Evolutionary conservation across 179 eudicot species (phyloP).

Genomic region (Silene noctiflora): DNA sequence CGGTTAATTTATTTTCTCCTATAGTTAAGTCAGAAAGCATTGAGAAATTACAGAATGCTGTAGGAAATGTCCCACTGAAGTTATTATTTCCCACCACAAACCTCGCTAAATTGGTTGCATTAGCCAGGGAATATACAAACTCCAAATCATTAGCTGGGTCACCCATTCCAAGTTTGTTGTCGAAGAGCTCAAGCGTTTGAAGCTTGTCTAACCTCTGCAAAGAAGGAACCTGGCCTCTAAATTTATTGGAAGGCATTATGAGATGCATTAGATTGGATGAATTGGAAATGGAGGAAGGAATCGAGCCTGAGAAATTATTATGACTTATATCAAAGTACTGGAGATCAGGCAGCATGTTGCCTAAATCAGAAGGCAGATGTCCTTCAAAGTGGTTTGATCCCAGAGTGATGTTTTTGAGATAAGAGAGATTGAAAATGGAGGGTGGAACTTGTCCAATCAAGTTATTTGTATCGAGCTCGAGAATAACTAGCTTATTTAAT

Average conservation of each 20-base stretch:
- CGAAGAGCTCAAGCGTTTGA: not conserved
- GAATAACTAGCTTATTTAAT: not conserved
- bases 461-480: slow-evolving; percentile 2
- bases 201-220: slow-evolving; percentile 9
- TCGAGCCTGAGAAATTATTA: slow-evolving; percentile 21
- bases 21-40: not conserved
- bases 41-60: slow-evolving; percentile 29
- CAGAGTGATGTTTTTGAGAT: not conserved
- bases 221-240: slow-evolving; percentile 30
- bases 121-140: slow-evolving; percentile 25
- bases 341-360: slow-evolving; percentile 24
- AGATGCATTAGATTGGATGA: slow-evolving; percentile 16
- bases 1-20: slow-evolving; percentile 19
- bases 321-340: not conserved
- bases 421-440: slow-evolving; percentile 19
- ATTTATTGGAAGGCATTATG: slow-evolving; percentile 4
- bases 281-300: slow-evolving; percentile 22
- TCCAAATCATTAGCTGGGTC: slow-evolving; percentile 18
- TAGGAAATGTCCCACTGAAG: slow-evolving; percentile 26
- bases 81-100: slow-evolving; percentile 9
- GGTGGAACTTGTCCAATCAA: slow-evolving; percentile 18
- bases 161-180: slow-evolving; percentile 26
- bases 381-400: slow-evolving; percentile 17
- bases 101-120: slow-evolving; percentile 23
- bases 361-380: slow-evolving; percentile 20